Evolutionary conservation across 176 grass and related monocot genomes (phyloP).

Genomic region (Lolium multiflorum): DNA sequence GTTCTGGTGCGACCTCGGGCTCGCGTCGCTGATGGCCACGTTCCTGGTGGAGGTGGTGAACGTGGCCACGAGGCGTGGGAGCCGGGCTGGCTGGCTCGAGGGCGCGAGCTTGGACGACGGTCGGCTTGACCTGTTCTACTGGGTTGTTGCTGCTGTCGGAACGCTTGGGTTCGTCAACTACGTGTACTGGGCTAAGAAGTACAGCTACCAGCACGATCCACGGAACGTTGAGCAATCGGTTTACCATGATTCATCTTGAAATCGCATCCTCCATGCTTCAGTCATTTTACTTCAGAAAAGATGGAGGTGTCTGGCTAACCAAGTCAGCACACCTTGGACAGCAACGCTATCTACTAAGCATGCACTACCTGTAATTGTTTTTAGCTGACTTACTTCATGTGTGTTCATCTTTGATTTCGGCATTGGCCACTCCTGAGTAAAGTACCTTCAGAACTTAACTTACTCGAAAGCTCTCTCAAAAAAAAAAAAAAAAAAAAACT

Average conservation of each 20-base stretch:
- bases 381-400: no score
- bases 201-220: constrained; percentile 40
- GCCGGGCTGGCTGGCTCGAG: constrained; percentile 63
- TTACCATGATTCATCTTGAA: constrained; percentile 3
- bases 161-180: constrained; percentile 60
- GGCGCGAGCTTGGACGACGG: constrained; percentile 56
- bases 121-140: constrained; percentile 70
- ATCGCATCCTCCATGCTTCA: not conserved
- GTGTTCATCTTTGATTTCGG: no score
- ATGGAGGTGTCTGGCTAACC: not conserved
- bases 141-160: constrained; percentile 40
- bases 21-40: constrained; percentile 50
- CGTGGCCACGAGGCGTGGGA: constrained; percentile 45
- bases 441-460: no score
- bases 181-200: constrained; percentile 60
- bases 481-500: no score
- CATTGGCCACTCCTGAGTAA: no score
- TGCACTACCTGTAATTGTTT: no score
- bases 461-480: no score
- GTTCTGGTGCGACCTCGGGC: constrained; percentile 60
- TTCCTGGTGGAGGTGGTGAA: constrained; percentile 50
- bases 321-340: no score
- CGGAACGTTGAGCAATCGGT: not conserved
- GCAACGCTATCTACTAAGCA: no score
- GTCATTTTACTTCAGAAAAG: not conserved